These are phyloP conservation scores for Prunus fruticosa DNA, from an alignment of 306 rosid genomes.

Conservation along the genomic window DNA sequence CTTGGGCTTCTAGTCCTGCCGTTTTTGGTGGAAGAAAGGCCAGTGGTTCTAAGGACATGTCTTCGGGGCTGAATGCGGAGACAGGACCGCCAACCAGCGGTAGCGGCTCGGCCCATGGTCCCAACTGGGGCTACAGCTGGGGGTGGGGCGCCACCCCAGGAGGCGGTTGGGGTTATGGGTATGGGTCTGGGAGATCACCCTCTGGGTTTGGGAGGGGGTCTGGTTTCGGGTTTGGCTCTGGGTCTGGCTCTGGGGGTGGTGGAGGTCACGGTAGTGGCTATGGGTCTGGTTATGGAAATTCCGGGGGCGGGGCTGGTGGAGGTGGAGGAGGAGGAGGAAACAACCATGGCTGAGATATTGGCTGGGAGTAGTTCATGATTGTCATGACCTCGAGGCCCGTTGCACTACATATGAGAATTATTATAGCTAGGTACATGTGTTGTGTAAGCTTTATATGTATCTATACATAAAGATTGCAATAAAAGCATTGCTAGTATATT, in stretches of 20 bases:
- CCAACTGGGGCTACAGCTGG: slow-evolving; percentile 80
- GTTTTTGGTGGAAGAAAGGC: slow-evolving; percentile 28
- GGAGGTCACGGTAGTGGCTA: slow-evolving; percentile 54
- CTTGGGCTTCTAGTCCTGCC: background rate
- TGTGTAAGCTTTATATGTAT: background rate
- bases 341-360: slow-evolving; percentile 33
- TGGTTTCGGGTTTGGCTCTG: slow-evolving; percentile 67
- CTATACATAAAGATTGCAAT: background rate
- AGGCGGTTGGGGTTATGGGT: slow-evolving; percentile 77
- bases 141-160: slow-evolving; percentile 79
- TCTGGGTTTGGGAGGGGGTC: slow-evolving; percentile 42
- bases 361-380: background rate
- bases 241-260: slow-evolving; percentile 53
- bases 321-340: slow-evolving; percentile 16
- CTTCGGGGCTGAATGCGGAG: slow-evolving; percentile 28
- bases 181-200: slow-evolving; percentile 66
- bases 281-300: slow-evolving; percentile 45
- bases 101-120: slow-evolving; percentile 63
- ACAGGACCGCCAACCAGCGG: slow-evolving; percentile 48
- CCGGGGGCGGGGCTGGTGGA: slow-evolving; percentile 19
- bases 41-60: slow-evolving; percentile 13
- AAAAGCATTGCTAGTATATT: background rate
- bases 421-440: background rate
- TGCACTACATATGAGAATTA: background rate
- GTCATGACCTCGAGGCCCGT: background rate